Evolutionary conservation across 352 stramenopile genomes (phyloP).

Genomic region (Globisporangium lucens): DNA sequence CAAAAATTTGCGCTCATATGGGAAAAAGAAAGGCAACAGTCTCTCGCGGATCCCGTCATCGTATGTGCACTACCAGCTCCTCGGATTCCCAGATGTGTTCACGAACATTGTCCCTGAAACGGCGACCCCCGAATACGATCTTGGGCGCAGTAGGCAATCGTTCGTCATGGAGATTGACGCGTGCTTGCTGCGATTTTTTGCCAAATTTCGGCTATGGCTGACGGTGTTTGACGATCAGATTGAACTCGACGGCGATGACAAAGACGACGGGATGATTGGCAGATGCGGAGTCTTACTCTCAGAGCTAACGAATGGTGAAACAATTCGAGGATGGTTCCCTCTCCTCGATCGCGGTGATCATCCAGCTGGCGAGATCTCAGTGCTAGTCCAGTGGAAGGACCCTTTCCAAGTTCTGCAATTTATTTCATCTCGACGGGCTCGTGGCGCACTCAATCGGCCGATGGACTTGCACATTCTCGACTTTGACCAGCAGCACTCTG

Average conservation of each 20-base stretch:
- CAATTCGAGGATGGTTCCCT: conserved; percentile 67
- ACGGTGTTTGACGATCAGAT: conserved; percentile 86
- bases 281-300: conserved; percentile 65
- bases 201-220: conserved; percentile 75
- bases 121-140: conserved; percentile 71
- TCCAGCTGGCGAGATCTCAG: conserved; percentile 58
- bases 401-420: conserved; percentile 69
- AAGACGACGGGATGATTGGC: conserved; percentile 67
- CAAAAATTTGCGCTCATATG: conserved; percentile 44
- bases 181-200: conserved; percentile 78
- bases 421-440: conserved; percentile 28
- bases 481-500: conserved; percentile 66
- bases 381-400: conserved; percentile 77
- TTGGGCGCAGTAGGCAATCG: conserved; percentile 52
- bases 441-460: conserved; percentile 24
- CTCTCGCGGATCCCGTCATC: conserved; percentile 49
- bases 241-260: conserved; percentile 27
- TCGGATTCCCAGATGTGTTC: conserved; percentile 87
- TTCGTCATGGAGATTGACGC: conserved; percentile 72
- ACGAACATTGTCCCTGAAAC: conserved; percentile 78
- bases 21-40: conserved; percentile 30
- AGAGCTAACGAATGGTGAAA: conserved; percentile 67
- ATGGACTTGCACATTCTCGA: conserved; percentile 56
- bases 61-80: conserved; percentile 90
- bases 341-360: conserved; percentile 55